Base-by-base conservation (phyloP, 2,329 filamentous ascomycete species). In the Coleophoma crateriformis region DNA sequence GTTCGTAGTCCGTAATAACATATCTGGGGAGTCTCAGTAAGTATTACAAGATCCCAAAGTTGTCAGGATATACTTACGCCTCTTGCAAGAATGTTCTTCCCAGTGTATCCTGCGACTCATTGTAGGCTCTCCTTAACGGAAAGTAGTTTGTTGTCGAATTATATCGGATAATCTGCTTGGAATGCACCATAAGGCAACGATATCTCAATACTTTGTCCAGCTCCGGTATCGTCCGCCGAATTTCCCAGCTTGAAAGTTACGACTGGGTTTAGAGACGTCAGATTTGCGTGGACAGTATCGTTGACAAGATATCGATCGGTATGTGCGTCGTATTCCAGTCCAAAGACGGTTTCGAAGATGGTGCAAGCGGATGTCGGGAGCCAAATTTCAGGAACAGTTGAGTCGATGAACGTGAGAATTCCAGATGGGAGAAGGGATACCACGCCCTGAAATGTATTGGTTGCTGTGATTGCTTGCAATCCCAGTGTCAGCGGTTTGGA, bases 1-100 rank as follows among this genome's bases (percentile, higher is more conserved):
- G 58, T 49, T 67, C 64, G 48, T 66, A 68, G 47, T 68, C 65
- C 12, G 67, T 64, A 22, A 57, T 57, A 20, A 68, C 46, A 51
- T 68, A 38, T 38, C 27, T 27, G 27, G 5, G 27, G 6, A 7
- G 27, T 7, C 7, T 27, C 35, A 38, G 35, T 13, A 14, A 4
- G 35, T 38, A n/a, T 38, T 7, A 19, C 11, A 38, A 38, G 35
- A 38, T 27, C 35, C 7, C 12, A 12, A 12, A 38, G 6, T 1
- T n/a, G 35, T n/a, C 11, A 38, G 15, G 35, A 38, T n/a, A 38
- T 38, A 27, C 27, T 27, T 40, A 49, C 41, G 48, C 27, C 42
- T 50, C 46, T n/a, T 48, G 46, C 12, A 50, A 19, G 19, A 50
- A 50, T 15, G 22, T 44, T 20, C 48, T 33, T 8, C 48, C 48